Percentiles rank a stretch among this genome's conserved stretches.
phyloP scores from a whole-genome alignment of 116 monocot species.

The Zostera marina region DNA sequence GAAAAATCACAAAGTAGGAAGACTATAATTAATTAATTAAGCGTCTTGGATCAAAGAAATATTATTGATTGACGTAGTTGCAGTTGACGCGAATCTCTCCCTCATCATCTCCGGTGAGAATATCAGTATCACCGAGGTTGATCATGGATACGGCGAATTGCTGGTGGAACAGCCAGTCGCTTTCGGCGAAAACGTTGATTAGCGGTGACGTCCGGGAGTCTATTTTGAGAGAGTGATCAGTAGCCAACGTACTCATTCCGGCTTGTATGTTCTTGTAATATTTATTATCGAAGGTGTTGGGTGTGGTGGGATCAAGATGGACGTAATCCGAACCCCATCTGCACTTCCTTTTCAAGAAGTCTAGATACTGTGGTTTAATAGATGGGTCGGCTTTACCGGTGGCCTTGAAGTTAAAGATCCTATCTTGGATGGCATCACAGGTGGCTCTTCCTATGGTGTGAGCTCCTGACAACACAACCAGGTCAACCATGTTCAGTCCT shows the following conservation, averaged over 20 bases:
- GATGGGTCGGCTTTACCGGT: slow-evolving; percentile 34
- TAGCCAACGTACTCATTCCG: slow-evolving; percentile 54
- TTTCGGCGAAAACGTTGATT: slow-evolving; percentile 30
- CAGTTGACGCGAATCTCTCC: slow-evolving; percentile 76
- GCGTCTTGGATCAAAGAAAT: no score
- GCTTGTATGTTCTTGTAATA: slow-evolving; percentile 59
- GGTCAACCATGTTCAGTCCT: slow-evolving; percentile 44
- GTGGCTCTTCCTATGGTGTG: slow-evolving; percentile 65
- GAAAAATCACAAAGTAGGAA: no score
- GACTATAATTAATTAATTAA: no score
- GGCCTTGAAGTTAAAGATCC: slow-evolving; percentile 53
- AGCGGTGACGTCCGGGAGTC: slow-evolving; percentile 54
- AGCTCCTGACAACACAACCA: slow-evolving; percentile 65
- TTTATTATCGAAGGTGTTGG: slow-evolving; percentile 38
- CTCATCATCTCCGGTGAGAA: slow-evolving; percentile 46
- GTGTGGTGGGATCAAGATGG: slow-evolving; percentile 56
- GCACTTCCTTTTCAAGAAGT: slow-evolving; percentile 56
- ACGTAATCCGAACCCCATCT: slow-evolving; percentile 33
- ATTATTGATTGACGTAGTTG: slow-evolving; percentile 27
- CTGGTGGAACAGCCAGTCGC: slow-evolving; percentile 43
- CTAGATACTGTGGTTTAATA: slow-evolving; percentile 27
- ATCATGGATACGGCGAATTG: slow-evolving; percentile 74
- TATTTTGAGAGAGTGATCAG: slow-evolving; percentile 49
- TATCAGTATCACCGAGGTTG: slow-evolving; percentile 44
- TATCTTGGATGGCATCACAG: slow-evolving; percentile 30